Evolutionary conservation across 1,284 basidiomycete species (phyloP), one percentile per base, ranked within the genome.

Genomic region (Sporisorium sorghi): DNA sequence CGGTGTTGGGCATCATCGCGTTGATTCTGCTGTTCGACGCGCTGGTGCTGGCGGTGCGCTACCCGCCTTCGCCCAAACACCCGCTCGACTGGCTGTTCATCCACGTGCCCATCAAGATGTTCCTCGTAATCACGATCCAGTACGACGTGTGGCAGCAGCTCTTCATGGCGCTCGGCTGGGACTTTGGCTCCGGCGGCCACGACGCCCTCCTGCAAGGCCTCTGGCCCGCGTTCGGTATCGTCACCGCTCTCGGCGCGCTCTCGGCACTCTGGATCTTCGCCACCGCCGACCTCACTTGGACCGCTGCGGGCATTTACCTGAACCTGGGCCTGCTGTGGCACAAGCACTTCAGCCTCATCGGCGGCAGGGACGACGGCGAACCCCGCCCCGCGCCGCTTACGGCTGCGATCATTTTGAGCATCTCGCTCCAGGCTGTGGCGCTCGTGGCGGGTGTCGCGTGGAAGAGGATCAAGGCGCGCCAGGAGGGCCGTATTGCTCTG

Each of bases 61-160:
- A 77, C 44, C 67, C 64, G 11, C 88, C 78, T 7, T 83, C 84
- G 2, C 76, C 84, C 44, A 72, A 77, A 32, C 85, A 86, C 52
- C 87, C 87, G 4, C 75, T 88, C 54, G 87, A 87, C 79, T 85
- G 86, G 48, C 56, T 87, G 12, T 86, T 87, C 75, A 86, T 88
- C 73, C 87, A 87, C 78, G 84, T 86, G 0, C 86, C 87, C 3
- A 84, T 87, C 79, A 85, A 86, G 23, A 82, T 88, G 61, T 83
- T 87, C 67, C 83, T 87, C 33, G 84, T 86, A n/a, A 82, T 87
- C 66, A 85, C 86, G 3, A 83, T 87, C 72, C 79, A 86, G 59
- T 81, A 87, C 52, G 86, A 87, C 58, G 83, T 86, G 75, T 81
- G 87, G 59, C 86, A 87, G 74, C 85, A 85, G 61, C 86, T 87